Conservation (phyloP, 768 basidiomycete species). For the Pulveroboletus sp. region DNA sequence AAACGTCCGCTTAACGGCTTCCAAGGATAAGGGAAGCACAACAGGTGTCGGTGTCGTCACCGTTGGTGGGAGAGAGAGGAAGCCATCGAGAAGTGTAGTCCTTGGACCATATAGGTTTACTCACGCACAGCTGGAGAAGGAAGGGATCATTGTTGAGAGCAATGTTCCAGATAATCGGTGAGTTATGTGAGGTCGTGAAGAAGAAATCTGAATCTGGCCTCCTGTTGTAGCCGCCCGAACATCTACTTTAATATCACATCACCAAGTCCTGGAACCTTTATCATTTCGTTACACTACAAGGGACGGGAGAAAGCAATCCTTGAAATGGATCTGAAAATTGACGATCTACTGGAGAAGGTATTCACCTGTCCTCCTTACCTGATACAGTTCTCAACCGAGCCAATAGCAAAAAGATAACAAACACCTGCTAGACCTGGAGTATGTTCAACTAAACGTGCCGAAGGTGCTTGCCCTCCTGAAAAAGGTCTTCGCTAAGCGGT, state of each 20-base stretch:
- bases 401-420: slow-evolving; percentile 98
- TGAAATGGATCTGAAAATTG: slow-evolving; percentile 99
- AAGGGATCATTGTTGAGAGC: slow-evolving; percentile 98
- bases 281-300: slow-evolving; percentile 98
- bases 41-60: slow-evolving; percentile 92
- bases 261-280: slow-evolving; percentile 96
- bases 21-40: slow-evolving; percentile 83
- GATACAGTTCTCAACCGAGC: slow-evolving; percentile 11
- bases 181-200: slow-evolving; percentile 18
- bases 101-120: slow-evolving; percentile 97
- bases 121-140: slow-evolving; percentile 97
- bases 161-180: slow-evolving; percentile 98
- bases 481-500: slow-evolving; percentile 90
- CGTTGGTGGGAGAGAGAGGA: slow-evolving; percentile 97
- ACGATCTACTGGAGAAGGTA: slow-evolving; percentile 96
- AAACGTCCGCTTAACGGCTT: slow-evolving; percentile 87
- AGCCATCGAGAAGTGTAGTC: slow-evolving; percentile 75
- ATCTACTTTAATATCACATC: slow-evolving; percentile 99
- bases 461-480: slow-evolving; percentile 90
- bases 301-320: slow-evolving; percentile 98
- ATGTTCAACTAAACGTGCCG: slow-evolving; percentile 94
- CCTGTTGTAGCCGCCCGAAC: slow-evolving; percentile 71
- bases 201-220: not conserved
- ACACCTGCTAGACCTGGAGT: slow-evolving; percentile 92
- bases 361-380: slow-evolving; percentile 14